Evolutionary conservation across 1,284 basidiomycete genomes (phyloP).

Genomic region (Sanghuangporus weigelae): DNA sequence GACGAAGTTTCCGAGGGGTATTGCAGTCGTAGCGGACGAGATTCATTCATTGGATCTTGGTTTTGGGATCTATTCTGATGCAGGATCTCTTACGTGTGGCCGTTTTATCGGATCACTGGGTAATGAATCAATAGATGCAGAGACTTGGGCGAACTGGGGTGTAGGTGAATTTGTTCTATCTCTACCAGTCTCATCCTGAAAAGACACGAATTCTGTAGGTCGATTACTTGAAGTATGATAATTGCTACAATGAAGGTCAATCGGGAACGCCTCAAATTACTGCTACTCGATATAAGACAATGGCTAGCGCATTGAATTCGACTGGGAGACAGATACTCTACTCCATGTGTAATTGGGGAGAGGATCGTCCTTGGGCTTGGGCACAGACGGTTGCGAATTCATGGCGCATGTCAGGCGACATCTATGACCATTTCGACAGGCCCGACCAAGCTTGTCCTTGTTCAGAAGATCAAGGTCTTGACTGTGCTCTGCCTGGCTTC

Average conservation of each 20-base stretch:
- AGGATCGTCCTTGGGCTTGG: constrained; percentile 43
- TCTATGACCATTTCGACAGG: constrained; percentile 35
- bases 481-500: constrained; percentile 38
- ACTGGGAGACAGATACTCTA: constrained; percentile 44
- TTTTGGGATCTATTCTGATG: constrained; percentile 44
- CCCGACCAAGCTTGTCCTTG: constrained; percentile 41
- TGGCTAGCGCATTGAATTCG: constrained; percentile 41
- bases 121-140: constrained; percentile 42
- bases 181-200: not conserved
- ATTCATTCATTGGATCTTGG: constrained; percentile 39
- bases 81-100: constrained; percentile 41
- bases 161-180: constrained; percentile 35
- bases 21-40: constrained; percentile 36
- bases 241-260: constrained; percentile 41
- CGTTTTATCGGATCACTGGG: constrained; percentile 40
- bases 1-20: constrained; percentile 39
- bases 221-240: constrained; percentile 35
- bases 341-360: constrained; percentile 45
- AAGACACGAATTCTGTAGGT: constrained; percentile 20
- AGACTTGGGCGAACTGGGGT: constrained; percentile 41
- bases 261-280: constrained; percentile 37
- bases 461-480: constrained; percentile 27
- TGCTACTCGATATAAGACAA: constrained; percentile 38
- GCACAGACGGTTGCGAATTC: constrained; percentile 40
- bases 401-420: constrained; percentile 43